A percentile compares a stretch with the other conserved stretches of the same genome.
phyloP scores from a whole-genome alignment of 805 yeast species.

The Lachancea waltii region DNA sequence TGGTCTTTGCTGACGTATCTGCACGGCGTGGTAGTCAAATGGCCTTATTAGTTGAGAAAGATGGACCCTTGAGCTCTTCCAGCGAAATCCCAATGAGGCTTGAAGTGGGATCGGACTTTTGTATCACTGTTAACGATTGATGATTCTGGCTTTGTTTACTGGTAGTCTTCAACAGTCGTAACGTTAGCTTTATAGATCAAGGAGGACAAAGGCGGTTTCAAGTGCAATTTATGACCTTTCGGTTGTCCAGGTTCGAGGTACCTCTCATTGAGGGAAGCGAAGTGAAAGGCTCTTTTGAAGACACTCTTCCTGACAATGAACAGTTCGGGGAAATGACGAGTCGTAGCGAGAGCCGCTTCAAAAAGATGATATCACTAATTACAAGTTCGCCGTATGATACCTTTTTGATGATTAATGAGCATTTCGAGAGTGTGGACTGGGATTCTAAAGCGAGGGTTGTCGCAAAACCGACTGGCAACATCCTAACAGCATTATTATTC shows the following conservation, averaged over 20 bases:
- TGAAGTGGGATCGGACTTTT: conserved; percentile 9
- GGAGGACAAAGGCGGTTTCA: neutral
- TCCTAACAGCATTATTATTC: conserved; percentile 18
- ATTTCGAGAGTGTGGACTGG: conserved; percentile 27
- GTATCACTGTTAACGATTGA: conserved; percentile 11
- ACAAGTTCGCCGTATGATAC: conserved; percentile 22
- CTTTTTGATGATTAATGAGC: conserved; percentile 19
- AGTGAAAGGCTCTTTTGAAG: too few species aligned
- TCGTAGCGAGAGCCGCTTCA: conserved; percentile 5
- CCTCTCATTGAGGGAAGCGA: conserved; percentile 7
- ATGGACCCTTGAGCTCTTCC: conserved; percentile 7
- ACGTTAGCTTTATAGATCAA: neutral
- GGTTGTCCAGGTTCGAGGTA: conserved; percentile 11
- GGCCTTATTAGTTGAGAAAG: conserved; percentile 17
- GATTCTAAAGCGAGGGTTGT: conserved; percentile 20
- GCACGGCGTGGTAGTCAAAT: conserved; percentile 7
- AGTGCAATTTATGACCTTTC: conserved; percentile 18
- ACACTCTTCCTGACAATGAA: too few species aligned
- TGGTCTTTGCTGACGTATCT: conserved; percentile 15
- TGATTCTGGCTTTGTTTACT: neutral
- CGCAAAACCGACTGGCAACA: conserved; percentile 26
- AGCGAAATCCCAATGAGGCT: conserved; percentile 3
- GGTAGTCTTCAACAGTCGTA: neutral
- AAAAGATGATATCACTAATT: conserved; percentile 4
- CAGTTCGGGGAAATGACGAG: conserved; percentile 2